A percentile compares a stretch with the other conserved stretches of the same genome.
phyloP scores from a whole-genome alignment of 2,329 filamentous ascomycete genomes.

The Metarhizium sp. region DNA sequence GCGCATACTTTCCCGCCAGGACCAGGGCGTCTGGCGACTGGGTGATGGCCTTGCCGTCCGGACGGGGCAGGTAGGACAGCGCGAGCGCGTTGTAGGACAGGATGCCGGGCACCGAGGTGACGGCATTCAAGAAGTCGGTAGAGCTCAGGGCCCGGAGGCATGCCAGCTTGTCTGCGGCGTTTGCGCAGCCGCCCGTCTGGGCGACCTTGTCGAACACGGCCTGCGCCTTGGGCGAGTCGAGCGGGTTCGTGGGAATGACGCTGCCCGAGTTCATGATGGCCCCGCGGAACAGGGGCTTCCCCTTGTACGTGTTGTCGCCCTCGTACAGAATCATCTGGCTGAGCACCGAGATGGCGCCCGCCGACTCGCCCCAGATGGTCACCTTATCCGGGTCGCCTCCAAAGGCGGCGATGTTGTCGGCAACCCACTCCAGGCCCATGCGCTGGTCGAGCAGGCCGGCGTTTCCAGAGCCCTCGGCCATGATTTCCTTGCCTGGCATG shows the following conservation, averaged over 20 bases:
- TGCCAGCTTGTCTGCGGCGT: constrained; percentile 45
- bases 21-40: constrained; percentile 42
- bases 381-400: constrained; percentile 70
- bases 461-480: constrained; percentile 22
- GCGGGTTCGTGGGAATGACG: constrained; percentile 49
- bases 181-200: constrained; percentile 49
- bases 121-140: constrained; percentile 24
- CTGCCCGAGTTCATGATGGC: constrained; percentile 72
- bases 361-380: constrained; percentile 70
- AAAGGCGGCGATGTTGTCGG: constrained; percentile 67
- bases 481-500: constrained; percentile 57
- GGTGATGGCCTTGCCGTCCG: constrained; percentile 45
- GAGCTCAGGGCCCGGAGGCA: constrained; percentile 52
- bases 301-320: neutral
- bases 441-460: constrained; percentile 54
- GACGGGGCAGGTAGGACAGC: constrained; percentile 52
- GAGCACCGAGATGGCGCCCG: constrained; percentile 63
- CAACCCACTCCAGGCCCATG: constrained; percentile 64
- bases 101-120: constrained; percentile 47
- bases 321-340: constrained; percentile 51
- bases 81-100: constrained; percentile 48
- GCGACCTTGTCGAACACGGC: constrained; percentile 55
- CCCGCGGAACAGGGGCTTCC: constrained; percentile 60
- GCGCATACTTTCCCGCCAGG: constrained; percentile 38
- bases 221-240: constrained; percentile 59